Evolutionary conservation across 108 stramenopile species (phyloP), one percentile per base, ranked within the genome.

Genomic region (Chaetoceros tenuissimus): DNA sequence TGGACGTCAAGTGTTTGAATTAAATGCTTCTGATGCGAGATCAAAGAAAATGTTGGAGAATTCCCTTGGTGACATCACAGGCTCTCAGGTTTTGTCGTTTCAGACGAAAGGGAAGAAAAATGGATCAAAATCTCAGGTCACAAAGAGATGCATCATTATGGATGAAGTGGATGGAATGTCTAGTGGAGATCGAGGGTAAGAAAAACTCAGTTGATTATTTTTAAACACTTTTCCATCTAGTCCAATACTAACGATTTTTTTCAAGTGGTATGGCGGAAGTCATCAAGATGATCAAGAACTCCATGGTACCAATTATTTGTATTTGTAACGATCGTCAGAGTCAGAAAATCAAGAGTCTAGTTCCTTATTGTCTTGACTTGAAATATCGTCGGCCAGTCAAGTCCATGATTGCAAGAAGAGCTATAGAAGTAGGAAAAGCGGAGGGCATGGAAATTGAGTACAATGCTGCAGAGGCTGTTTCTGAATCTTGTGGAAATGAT

Each of bases 141-240:
- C 62, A 48, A 73, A 77, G 60, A 91, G 95, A 16, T 73, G 84
- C 50, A 73, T 99, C 24, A 82, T 99, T 56, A 99, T 99, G 98
- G 98, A 99, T 69, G 98, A 99, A 76, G 97, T 99, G n/a, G 98
- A 99, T 66, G 98, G 98, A 18, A 96, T 99, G 96, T 89, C 90
- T 44, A 94, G 79, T 0, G 85, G 86, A 2, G 98, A 99, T 75
- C 68, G 96, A n/a, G n/a, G n/a, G n/a, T n/a, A n/a, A n/a, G n/a
- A n/a, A n/a, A n/a, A n/a, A n/a, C n/a, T n/a, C n/a, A n/a, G n/a
- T n/a, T n/a, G n/a, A n/a, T n/a, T n/a, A n/a, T n/a, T n/a, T n/a
- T n/a, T n/a, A n/a, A n/a, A n/a, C n/a, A n/a, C n/a, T n/a, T n/a
- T n/a, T n/a, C n/a, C n/a, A n/a, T n/a, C n/a, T n/a, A n/a, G n/a